Percentiles rank a stretch among this genome's conserved stretches.
phyloP scores from a whole-genome alignment of 2,329 filamentous ascomycete genomes.

The Colletotrichum sidae region DNA sequence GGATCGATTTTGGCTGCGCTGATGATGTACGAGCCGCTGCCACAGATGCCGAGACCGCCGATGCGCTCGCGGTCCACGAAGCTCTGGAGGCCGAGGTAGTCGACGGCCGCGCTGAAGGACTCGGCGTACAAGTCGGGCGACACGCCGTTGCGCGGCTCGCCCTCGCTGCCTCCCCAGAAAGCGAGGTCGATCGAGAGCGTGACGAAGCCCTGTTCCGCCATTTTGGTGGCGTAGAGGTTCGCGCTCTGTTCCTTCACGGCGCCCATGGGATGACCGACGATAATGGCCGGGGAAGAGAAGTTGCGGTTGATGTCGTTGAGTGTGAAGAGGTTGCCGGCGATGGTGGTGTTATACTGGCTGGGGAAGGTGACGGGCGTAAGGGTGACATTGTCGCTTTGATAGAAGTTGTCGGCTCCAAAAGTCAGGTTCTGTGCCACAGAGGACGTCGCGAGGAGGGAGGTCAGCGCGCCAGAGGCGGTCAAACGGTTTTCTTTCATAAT shows the following conservation, averaged over 20 bases:
- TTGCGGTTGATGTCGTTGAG: constrained; percentile 5
- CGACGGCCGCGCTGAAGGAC: constrained; percentile 46
- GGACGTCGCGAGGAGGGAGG: not conserved
- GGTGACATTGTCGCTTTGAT: constrained; percentile 23
- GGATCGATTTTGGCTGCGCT: constrained; percentile 49
- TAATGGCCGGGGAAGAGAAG: constrained; percentile 36
- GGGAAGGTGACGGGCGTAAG: constrained; percentile 13
- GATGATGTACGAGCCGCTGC: constrained; percentile 46
- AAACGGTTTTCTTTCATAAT: not conserved
- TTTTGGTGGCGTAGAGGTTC: constrained; percentile 46
- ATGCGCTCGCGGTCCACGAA: constrained; percentile 45
- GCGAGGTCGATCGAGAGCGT: constrained; percentile 38
- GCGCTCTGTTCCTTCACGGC: constrained; percentile 47
- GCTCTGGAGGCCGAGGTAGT: constrained; percentile 42
- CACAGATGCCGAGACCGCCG: constrained; percentile 46
- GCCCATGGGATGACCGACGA: constrained; percentile 45
- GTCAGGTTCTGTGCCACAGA: constrained; percentile 25
- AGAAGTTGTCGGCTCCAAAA: constrained; percentile 31
- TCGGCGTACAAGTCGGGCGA: constrained; percentile 43
- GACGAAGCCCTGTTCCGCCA: constrained; percentile 41
- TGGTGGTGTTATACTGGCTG: constrained; percentile 3
- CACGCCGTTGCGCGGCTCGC: constrained; percentile 42
- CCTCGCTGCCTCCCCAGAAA: constrained; percentile 43
- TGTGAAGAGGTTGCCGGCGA: constrained; percentile 22
- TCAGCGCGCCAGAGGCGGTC: not conserved